Evolutionary conservation across 257 asterid species (phyloP), one percentile per base, ranked within the genome.

Genomic region (Scutellaria baicalensis): DNA sequence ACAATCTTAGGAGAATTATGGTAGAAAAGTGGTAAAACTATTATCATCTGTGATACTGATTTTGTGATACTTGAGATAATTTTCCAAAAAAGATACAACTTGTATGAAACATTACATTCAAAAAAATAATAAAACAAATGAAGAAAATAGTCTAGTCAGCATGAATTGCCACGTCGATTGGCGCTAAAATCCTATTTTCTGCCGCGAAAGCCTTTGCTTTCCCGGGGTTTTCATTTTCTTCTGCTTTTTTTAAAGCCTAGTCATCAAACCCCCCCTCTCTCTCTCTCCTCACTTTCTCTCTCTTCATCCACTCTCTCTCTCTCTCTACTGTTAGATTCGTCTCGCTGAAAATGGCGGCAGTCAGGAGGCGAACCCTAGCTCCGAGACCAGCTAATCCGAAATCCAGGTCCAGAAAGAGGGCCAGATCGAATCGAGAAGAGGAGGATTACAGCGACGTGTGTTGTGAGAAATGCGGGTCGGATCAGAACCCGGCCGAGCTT

Each of bases 381-480:
- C 90, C 83, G 0, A 80, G 68, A 1, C 90, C 95, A 6, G 51
- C 16, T 7, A 42, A 76, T 2, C 3, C 52, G 3, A 64, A 56
- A 56, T 17, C 73, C 64, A 69, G 44, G 11, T 70, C 83, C 33
- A 70, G 50, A 11, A 81, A 75, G 10, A 54, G 72, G 58, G 47
- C 82, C 72, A 71, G 51, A 75, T 73, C 82, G 20, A 59, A 49
- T 71, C 13, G 1, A 9, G 78, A 59, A 45, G 75, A 58, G 8
- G 79, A 69, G 1, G 89, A 72, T 18, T 82, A 80, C 76, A 52
- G 71, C 60, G 86, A 89, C 2, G 66, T 73, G 20, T 69, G 70
- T 42, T 93, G 99, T 36, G 87, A 84, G 81, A 75, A 82, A 81
- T 93, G 99, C 56, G 87, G 95, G 81, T 91, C 92, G 63, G 97